A percentile compares a stretch with the other conserved stretches of the same genome.
phyloP scores from a whole-genome alignment of 345 rosid genomes.

The Raphanus raphanistrum region DNA sequence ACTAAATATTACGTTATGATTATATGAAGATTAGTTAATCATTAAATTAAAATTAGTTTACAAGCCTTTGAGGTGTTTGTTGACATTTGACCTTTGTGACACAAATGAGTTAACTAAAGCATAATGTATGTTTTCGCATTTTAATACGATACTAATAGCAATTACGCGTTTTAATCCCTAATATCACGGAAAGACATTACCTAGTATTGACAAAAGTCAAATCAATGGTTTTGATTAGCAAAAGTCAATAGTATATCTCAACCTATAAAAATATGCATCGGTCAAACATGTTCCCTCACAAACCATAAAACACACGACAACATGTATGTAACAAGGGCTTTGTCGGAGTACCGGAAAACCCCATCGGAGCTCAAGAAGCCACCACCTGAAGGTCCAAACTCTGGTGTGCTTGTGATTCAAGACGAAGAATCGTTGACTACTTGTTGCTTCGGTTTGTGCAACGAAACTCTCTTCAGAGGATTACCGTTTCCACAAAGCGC shows the following conservation, averaged over 20 bases:
- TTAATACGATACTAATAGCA: neutral
- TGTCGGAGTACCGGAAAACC: slow-evolving; percentile 46
- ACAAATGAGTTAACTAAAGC: neutral
- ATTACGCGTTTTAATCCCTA: neutral
- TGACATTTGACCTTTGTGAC: neutral
- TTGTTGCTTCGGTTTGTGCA: slow-evolving; percentile 48
- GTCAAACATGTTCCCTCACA: neutral
- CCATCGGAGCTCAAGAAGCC: slow-evolving; percentile 37
- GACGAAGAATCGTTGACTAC: slow-evolving; percentile 54
- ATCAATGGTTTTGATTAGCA: too few species aligned
- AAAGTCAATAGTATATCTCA: slow-evolving; percentile 6
- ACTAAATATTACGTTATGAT: too few species aligned
- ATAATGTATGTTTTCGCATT: slow-evolving; percentile 3
- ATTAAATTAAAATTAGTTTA: neutral
- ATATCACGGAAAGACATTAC: neutral
- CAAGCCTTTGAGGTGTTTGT: neutral
- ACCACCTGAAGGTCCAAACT: slow-evolving; percentile 56
- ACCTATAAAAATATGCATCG: neutral
- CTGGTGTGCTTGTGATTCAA: slow-evolving; percentile 51
- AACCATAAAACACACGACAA: neutral
- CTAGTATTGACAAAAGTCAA: neutral
- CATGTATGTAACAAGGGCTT: slow-evolving; percentile 34
- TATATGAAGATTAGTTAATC: neutral
- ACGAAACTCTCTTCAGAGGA: slow-evolving; percentile 16
- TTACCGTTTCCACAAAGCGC: slow-evolving; percentile 60